Conservation (phyloP, 768 basidiomycete genomes). For the Peribolospora baueri region DNA sequence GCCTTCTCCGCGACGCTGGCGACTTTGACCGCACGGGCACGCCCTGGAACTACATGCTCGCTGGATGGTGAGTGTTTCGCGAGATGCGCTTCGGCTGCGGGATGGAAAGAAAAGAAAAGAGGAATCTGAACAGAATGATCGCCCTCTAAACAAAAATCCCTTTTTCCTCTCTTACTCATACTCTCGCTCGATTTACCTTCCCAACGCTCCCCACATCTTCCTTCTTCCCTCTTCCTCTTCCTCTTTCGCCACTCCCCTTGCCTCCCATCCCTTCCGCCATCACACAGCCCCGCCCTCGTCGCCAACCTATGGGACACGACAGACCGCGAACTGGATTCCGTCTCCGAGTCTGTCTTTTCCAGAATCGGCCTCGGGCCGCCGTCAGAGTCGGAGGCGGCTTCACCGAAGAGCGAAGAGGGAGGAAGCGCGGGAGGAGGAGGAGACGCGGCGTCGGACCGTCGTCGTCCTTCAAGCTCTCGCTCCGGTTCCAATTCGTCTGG, state of each 20-base stretch:
- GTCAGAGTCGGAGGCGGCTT: conserved; percentile 12
- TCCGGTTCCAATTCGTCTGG: not conserved
- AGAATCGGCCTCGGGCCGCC: conserved; percentile 31
- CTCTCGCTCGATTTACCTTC: too few relatives aligned
- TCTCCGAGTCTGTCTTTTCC: conserved; percentile 61
- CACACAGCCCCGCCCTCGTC: conserved; percentile 55
- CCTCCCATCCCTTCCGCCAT: not conserved
- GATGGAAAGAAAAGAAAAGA: too few relatives aligned
- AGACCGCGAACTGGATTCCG: conserved; percentile 85
- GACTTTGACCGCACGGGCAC: conserved; percentile 82
- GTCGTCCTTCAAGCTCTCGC: too few relatives aligned
- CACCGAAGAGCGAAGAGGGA: conserved; percentile 10
- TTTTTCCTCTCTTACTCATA: too few relatives aligned
- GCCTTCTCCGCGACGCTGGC: conserved; percentile 63
- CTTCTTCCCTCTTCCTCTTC: not conserved
- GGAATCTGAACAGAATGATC: too few relatives aligned
- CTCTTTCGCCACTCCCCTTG: not conserved
- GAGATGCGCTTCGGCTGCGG: not conserved
- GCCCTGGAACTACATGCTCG: conserved; percentile 86
- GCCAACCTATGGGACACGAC: conserved; percentile 98
- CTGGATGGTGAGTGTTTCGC: conserved; percentile 52
- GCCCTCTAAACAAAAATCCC: too few relatives aligned
- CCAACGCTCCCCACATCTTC: too few relatives aligned
- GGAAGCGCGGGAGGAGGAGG: conserved; percentile 3
- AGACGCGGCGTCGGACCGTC: not conserved